phyloP scores from a whole-genome alignment of 768 basidiomycete species.

The Mycena rosella region DNA sequence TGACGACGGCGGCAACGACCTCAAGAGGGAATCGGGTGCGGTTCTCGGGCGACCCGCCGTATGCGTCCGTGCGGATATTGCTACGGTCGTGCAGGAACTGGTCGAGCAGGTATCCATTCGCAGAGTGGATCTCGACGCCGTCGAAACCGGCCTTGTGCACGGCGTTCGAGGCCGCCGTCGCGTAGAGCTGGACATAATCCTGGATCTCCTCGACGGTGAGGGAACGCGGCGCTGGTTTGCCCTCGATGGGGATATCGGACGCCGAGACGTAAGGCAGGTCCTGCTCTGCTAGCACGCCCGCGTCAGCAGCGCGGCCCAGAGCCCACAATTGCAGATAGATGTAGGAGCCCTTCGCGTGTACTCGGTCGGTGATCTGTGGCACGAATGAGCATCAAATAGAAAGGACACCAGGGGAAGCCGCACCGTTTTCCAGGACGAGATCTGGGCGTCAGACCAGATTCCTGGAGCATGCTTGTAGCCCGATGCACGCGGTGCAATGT shows the following conservation, averaged over 20 bases:
- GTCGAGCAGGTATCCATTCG: no score
- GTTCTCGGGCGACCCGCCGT: no score
- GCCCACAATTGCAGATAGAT: not conserved
- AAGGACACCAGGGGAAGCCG: not conserved
- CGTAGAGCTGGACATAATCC: not conserved
- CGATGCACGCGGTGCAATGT: not conserved
- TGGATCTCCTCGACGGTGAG: not conserved
- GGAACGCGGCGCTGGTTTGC: not conserved
- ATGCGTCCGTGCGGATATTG: no score
- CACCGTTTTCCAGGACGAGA: not conserved
- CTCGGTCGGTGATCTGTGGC: not conserved
- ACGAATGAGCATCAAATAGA: not conserved
- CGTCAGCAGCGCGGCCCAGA: not conserved
- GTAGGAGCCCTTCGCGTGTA: not conserved
- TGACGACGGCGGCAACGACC: no score
- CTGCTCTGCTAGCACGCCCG: not conserved
- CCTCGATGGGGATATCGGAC: not conserved
- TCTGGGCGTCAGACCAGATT: not conserved
- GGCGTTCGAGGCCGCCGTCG: not conserved
- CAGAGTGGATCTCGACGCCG: not conserved
- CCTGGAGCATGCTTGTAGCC: not conserved
- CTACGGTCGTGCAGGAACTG: no score
- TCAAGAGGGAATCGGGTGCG: no score
- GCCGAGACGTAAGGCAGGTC: not conserved
- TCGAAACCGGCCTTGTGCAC: not conserved